Base-by-base conservation (phyloP, 2,329 filamentous ascomycete genomes). In the Pezicula rhizophila region DNA sequence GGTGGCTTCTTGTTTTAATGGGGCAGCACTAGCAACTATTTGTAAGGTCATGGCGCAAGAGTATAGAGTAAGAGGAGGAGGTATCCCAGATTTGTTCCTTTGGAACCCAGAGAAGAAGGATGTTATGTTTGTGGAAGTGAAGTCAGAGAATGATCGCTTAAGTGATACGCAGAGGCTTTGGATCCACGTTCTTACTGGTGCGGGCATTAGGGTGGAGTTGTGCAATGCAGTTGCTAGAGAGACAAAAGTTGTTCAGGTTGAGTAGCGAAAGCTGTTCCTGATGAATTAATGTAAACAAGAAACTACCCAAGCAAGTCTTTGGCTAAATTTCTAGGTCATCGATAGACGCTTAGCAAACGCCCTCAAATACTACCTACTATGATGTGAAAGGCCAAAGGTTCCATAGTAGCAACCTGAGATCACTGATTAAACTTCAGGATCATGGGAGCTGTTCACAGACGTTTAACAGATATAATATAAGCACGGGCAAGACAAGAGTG, bases 1-100 rank as follows among this genome's bases (percentile, higher is more conserved):
- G 65, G 84, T 97, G 52, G 84, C 84, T 5, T 63, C 69, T 20
- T 92, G 87, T 68, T 96, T 96, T 62, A 76, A 82, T 26, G 85
- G 87, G n/a, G 80, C 82, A 52, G 89, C 88, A 1, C 72, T 99
- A 51, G 88, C 87, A 5, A 83, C 83, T 0, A 77, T 97, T 26
- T 96, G 93, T 70, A 93, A 92, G 67, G 89, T 97, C 37, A 83
- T 97, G 77, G 91, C 89, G 37, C 91, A 99, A 69, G 93, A 99
- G 66, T 99, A 99, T 68, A 80, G 82, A 55, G 84, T 89, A 59
- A 74, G 93, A 44, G 89, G 88, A 4, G 87, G 89, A 14, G 93
- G 93, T 0, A 84, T 99, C 52, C 93, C 93, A 3, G 93, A 99
- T 73, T 70, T 99, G 54, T 87, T 99, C 55, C 76, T 99, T 2